Evolutionary conservation across 2,329 filamentous ascomycete genomes (phyloP).

Genomic region (Exophiala calicioides): DNA sequence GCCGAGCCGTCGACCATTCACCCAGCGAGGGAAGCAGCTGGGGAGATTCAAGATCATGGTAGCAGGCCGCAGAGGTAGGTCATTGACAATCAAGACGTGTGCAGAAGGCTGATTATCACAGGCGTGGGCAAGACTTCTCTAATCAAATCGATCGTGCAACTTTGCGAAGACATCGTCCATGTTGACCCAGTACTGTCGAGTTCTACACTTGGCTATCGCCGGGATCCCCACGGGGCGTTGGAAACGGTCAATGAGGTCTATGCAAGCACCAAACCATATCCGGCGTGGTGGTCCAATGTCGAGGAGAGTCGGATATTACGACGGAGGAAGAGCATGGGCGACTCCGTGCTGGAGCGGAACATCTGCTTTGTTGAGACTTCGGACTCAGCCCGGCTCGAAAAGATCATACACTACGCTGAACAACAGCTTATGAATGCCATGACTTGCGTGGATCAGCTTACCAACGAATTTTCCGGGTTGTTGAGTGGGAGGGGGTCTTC

Average conservation of each 20-base stretch:
- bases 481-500: constrained; percentile 79
- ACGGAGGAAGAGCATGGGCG: constrained; percentile 70
- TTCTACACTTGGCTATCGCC: constrained; percentile 6
- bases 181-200: constrained; percentile 63
- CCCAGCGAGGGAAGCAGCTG: constrained; percentile 77
- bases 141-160: constrained; percentile 82
- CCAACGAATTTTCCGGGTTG: constrained; percentile 73
- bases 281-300: constrained; percentile 83
- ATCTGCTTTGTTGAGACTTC: constrained; percentile 90
- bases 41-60: constrained; percentile 88
- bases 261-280: constrained; percentile 81
- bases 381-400: constrained; percentile 54
- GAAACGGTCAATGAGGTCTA: constrained; percentile 59
- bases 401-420: constrained; percentile 69
- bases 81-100: background rate
- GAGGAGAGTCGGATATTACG: constrained; percentile 63
- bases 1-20: constrained; percentile 86
- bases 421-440: constrained; percentile 65
- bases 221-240: constrained; percentile 25
- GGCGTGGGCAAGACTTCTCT: constrained; percentile 87
- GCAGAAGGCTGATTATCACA: constrained; percentile 38
- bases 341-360: constrained; percentile 83
- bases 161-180: constrained; percentile 89
- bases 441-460: constrained; percentile 63
- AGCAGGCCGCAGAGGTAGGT: constrained; percentile 71